Evolutionary conservation across 257 asterid genomes (phyloP).

Genomic region (Lycium barbarum): DNA sequence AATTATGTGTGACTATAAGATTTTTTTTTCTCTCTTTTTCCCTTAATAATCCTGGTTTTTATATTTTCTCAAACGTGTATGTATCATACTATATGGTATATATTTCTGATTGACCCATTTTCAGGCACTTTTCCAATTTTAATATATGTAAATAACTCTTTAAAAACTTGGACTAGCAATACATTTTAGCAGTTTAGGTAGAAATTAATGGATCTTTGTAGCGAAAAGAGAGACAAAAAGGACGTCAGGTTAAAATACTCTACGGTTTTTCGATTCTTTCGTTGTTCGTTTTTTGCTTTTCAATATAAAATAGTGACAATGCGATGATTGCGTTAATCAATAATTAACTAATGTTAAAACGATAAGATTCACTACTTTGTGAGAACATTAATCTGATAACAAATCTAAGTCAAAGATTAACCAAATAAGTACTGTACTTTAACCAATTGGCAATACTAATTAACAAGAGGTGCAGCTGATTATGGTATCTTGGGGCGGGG

Average conservation of each 20-base stretch:
- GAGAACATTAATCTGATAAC: background rate
- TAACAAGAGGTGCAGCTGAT: background rate
- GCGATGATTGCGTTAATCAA: slow-evolving; percentile 16
- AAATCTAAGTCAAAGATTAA: background rate
- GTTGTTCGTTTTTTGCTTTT: background rate
- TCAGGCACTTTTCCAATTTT: too few species aligned
- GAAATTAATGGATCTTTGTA: too few species aligned
- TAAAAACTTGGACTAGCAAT: too few species aligned
- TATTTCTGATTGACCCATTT: too few species aligned
- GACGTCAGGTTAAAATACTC: background rate
- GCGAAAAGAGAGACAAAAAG: too few species aligned
- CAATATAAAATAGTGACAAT: background rate
- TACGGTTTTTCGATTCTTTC: background rate
- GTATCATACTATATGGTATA: too few species aligned
- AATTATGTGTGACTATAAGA: too few species aligned
- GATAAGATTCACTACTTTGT: background rate
- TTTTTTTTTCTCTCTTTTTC: too few species aligned
- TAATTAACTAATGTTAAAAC: background rate
- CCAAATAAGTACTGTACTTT: background rate
- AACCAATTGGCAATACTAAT: background rate
- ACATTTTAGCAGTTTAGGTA: too few species aligned
- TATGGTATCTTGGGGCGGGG: background rate
- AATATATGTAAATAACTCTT: too few species aligned
- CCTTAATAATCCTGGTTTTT: too few species aligned
- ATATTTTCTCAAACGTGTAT: too few species aligned